phyloP scores from a whole-genome alignment of 345 rosid species.

The Eucalyptus virginea region DNA sequence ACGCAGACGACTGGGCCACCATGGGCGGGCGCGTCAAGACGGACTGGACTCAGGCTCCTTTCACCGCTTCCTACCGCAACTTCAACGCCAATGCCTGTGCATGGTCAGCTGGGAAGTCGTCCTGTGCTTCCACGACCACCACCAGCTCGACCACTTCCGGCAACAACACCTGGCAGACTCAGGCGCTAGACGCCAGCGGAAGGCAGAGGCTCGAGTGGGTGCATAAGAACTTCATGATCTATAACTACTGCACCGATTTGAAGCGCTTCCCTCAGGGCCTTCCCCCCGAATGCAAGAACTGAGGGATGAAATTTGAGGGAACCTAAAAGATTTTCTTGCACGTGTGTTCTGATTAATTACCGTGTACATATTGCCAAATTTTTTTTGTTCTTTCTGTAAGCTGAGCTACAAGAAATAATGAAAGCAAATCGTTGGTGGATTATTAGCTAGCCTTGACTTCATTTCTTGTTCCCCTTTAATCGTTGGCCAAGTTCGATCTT shows the following conservation, averaged over 20 bases:
- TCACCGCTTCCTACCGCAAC: conserved; percentile 37
- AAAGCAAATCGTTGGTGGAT: not conserved
- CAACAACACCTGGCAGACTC: conserved; percentile 13
- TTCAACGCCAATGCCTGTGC: conserved; percentile 30
- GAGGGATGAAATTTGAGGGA: not conserved
- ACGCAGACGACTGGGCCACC: conserved; percentile 55
- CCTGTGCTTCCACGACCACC: conserved; percentile 10
- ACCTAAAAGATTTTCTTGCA: not conserved
- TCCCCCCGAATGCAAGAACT: conserved; percentile 29
- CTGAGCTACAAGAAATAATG: not conserved
- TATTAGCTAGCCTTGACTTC: not conserved
- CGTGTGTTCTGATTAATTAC: not conserved
- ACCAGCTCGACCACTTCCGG: not conserved
- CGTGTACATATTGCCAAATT: not conserved
- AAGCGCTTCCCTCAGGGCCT: conserved; percentile 43
- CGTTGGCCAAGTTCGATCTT: not conserved
- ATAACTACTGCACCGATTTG: conserved; percentile 33
- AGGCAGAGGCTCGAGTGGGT: conserved; percentile 30
- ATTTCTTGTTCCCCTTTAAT: not conserved
- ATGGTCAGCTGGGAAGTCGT: conserved; percentile 15
- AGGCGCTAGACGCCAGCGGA: conserved; percentile 16
- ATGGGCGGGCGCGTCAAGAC: conserved; percentile 44
- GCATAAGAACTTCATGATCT: conserved; percentile 43
- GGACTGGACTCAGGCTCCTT: conserved; percentile 48
- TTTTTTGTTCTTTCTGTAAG: not conserved